Evolutionary conservation across 2,329 filamentous ascomycete genomes (phyloP).

Genomic region (Ustilaginoidea virens): DNA sequence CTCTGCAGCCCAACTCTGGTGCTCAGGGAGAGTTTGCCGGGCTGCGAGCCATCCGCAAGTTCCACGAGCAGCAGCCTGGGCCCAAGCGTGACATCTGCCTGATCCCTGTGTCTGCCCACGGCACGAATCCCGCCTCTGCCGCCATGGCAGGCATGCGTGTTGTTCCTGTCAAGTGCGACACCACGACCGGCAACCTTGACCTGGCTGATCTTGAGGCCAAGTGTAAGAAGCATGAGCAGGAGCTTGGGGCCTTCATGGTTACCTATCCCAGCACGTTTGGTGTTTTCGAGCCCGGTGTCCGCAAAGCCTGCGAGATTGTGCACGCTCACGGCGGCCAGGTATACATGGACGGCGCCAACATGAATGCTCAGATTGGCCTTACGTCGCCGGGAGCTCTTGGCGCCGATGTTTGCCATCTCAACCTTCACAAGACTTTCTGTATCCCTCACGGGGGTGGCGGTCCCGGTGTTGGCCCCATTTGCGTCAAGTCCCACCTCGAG

Average conservation of each 20-base stretch:
- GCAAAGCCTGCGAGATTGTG: conserved; percentile 71
- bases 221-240: conserved; percentile 72
- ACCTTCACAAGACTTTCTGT: conserved; percentile 97
- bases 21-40: conserved; percentile 93
- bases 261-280: conserved; percentile 93
- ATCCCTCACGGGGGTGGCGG: conserved; percentile 93
- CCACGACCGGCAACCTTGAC: conserved; percentile 76
- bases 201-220: conserved; percentile 74
- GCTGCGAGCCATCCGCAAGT: conserved; percentile 75
- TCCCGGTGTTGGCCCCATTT: conserved; percentile 85
- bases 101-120: conserved; percentile 89
- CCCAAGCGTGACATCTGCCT: conserved; percentile 79
- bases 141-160: conserved; percentile 95
- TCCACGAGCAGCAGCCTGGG: conserved; percentile 51
- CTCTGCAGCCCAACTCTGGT: conserved; percentile 87
- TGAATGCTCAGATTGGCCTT: conserved; percentile 94
- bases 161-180: conserved; percentile 81
- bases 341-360: conserved; percentile 98
- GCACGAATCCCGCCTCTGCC: conserved; percentile 88
- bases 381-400: conserved; percentile 92
- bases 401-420: conserved; percentile 91
- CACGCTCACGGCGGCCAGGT: conserved; percentile 83
- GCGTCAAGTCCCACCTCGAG: conserved; percentile 68
- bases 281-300: conserved; percentile 83
- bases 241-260: conserved; percentile 88